Percentiles rank a stretch among this genome's conserved stretches.
Conservation (phyloP, 2,329 filamentous ascomycete genomes). For the Pseudocercospora fuligena region DNA sequence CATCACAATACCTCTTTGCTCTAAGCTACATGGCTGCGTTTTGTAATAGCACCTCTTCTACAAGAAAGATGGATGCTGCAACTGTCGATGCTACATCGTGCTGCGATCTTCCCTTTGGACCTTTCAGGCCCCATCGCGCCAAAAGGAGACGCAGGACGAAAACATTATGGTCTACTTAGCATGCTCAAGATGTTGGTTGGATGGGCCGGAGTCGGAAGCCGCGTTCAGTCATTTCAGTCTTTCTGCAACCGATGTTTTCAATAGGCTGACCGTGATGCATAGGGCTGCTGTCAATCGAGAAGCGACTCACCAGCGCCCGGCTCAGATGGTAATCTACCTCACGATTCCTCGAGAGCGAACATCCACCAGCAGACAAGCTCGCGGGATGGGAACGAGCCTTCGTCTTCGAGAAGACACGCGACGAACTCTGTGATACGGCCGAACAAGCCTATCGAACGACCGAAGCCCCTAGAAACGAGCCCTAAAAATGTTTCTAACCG, state of each 20-base stretch:
- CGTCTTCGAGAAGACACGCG: conserved; percentile 12
- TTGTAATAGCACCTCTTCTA: background rate
- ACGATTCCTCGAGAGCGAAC: conserved; percentile 17
- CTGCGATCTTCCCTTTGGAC: background rate
- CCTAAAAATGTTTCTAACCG: conserved; percentile 29
- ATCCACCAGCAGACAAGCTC: conserved; percentile 8
- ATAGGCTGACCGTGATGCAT: conserved; percentile 5
- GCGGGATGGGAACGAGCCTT: conserved; percentile 4
- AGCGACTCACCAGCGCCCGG: conserved; percentile 13
- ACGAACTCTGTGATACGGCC: conserved; percentile 26
- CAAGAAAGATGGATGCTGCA: background rate
- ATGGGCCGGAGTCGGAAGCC: background rate
- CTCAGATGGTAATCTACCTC: conserved; percentile 7
- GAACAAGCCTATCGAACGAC: conserved; percentile 37
- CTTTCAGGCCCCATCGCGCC: background rate
- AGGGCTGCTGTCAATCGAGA: conserved; percentile 27
- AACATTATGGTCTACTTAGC: background rate
- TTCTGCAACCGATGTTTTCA: background rate
- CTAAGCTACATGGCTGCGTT: background rate
- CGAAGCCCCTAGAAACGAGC: conserved; percentile 26
- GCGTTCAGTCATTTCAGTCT: background rate
- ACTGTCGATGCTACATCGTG: background rate
- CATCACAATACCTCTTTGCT: background rate
- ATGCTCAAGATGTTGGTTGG: background rate
- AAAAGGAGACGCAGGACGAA: background rate